Evolutionary conservation across 345 rosid species (phyloP).

Genomic region (Bruguiera gymnorhiza): DNA sequence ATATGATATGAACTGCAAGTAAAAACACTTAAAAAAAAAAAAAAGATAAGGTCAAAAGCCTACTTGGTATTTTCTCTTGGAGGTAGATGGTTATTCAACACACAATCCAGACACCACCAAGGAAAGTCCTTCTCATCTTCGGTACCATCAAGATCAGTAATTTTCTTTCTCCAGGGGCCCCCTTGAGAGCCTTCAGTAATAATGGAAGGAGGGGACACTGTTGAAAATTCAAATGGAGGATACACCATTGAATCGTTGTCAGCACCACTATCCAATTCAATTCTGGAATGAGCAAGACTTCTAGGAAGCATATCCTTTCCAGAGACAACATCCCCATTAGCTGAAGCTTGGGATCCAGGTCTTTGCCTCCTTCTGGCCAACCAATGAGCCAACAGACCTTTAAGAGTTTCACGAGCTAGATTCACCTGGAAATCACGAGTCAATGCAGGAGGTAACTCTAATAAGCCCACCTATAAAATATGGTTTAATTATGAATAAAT

Average conservation of each 20-base stretch:
- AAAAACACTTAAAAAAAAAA: neutral
- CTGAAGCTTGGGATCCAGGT: slow-evolving; percentile 57
- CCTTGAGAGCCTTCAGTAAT: slow-evolving; percentile 98
- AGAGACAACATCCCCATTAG: slow-evolving; percentile 67
- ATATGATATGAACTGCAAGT: neutral
- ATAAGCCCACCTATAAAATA: neutral
- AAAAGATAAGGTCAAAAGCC: slow-evolving; percentile 15
- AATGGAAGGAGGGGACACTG: slow-evolving; percentile 83
- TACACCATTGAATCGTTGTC: slow-evolving; percentile 80
- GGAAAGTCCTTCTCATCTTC: slow-evolving; percentile 98
- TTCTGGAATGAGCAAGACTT: slow-evolving; percentile 54
- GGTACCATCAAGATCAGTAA: slow-evolving; percentile 79
- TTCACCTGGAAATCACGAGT: slow-evolving; percentile 62
- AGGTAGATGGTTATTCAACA: slow-evolving; percentile 84
- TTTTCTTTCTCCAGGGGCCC: slow-evolving; percentile 97
- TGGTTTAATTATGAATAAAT: neutral
- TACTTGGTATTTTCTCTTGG: slow-evolving; percentile 96
- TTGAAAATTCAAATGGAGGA: slow-evolving; percentile 90
- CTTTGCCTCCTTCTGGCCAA: slow-evolving; percentile 75
- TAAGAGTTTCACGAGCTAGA: slow-evolving; percentile 93
- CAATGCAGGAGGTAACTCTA: slow-evolving; percentile 14
- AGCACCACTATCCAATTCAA: slow-evolving; percentile 63
- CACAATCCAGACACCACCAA: slow-evolving; percentile 91
- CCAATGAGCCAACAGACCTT: slow-evolving; percentile 95
- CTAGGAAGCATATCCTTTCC: slow-evolving; percentile 60